Evolutionary conservation across 371 early-diverging fungal genomes (phyloP), one percentile per base, ranked within the genome.

Genomic region (Rhizopus stolonifer): DNA sequence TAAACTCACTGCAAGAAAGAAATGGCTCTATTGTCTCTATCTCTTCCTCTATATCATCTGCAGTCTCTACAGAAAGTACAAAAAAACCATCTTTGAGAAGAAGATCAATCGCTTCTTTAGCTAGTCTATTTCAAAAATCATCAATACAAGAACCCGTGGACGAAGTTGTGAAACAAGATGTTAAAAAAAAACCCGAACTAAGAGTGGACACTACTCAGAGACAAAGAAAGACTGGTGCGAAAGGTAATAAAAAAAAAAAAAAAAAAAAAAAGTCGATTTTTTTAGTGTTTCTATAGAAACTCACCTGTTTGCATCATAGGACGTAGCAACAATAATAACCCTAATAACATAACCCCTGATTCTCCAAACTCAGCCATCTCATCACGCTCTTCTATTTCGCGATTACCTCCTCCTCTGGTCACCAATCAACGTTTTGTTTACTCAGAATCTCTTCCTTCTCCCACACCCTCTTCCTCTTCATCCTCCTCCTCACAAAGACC

Each of bases 51-150:
- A 43, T 49, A 22, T 39, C 53, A n/a, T 54, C 60, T 15, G 14
- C 36, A 1, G 5, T 36, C 5, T 36, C 36, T 14, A 15, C 4
- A n/a, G 36, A 36, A 8, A 36, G 36, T 15, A 43, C 23, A 14
- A 51, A 55, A 13, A 46, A 29, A 15, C 33, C 48, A 10, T 65
- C 75, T 5, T 60, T 69, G 26, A 67, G 74, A 40, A 64, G 77
- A 34, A 53, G 77, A 44, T 77, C 77, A 0, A 60, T 77, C 34
- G 77, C 73, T 19, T 67, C 73, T 0, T 51, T 77, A 0, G 64
- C 69, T 19, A 59, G 54, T 43, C 38, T 72, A 18, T 71, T 72
- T 54, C 71, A 64, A 45, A 64, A 48, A 47, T 32, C 34, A 21
- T 15, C 25, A 7, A 54, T 70, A 26, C 64, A 60, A 46, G 54